A percentile compares a stretch with the other conserved stretches of the same genome.
These are phyloP conservation scores for Microthyrium microscopicum DNA, from an alignment of 2,329 filamentous ascomycete species.

Conservation along the genomic window DNA sequence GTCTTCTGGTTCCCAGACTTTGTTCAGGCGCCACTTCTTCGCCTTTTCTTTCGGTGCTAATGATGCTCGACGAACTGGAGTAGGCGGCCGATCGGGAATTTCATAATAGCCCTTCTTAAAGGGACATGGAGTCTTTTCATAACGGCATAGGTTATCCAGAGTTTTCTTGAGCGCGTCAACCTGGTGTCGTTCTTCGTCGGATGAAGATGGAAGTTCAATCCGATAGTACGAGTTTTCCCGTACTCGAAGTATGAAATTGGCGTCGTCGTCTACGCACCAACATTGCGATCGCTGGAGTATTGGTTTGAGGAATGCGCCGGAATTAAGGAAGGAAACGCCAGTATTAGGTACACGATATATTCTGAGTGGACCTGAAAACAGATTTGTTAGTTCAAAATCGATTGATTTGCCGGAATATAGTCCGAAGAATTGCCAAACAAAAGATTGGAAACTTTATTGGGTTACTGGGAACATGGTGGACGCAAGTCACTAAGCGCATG, in stretches of 20 bases:
- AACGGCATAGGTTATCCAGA: conserved; percentile 57
- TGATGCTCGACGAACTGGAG: conserved; percentile 44
- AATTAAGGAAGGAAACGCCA: conserved; percentile 68
- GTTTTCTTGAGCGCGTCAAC: conserved; percentile 53
- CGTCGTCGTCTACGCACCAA: conserved; percentile 77
- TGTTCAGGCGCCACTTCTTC: conserved; percentile 32
- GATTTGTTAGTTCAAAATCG: conserved; percentile 4
- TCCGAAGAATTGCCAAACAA: background rate
- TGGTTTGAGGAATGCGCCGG: conserved; percentile 60
- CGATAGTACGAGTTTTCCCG: conserved; percentile 74
- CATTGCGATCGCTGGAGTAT: conserved; percentile 83
- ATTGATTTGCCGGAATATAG: background rate
- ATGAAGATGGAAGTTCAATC: conserved; percentile 61
- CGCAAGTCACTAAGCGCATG: background rate
- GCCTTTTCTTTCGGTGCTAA: conserved; percentile 25
- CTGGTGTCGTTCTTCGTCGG: conserved; percentile 44
- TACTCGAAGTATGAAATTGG: conserved; percentile 76
- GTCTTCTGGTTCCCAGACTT: conserved; percentile 30
- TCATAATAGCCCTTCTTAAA: conserved; percentile 65
- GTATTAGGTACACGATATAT: conserved; percentile 79
- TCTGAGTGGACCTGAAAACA: conserved; percentile 45
- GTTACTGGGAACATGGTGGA: background rate
- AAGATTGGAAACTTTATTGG: background rate
- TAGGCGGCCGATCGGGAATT: conserved; percentile 48
- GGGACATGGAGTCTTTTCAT: conserved; percentile 77